Evolutionary conservation across 2,329 filamentous ascomycete species (phyloP).

Genomic region (Colletotrichum tabaci): DNA sequence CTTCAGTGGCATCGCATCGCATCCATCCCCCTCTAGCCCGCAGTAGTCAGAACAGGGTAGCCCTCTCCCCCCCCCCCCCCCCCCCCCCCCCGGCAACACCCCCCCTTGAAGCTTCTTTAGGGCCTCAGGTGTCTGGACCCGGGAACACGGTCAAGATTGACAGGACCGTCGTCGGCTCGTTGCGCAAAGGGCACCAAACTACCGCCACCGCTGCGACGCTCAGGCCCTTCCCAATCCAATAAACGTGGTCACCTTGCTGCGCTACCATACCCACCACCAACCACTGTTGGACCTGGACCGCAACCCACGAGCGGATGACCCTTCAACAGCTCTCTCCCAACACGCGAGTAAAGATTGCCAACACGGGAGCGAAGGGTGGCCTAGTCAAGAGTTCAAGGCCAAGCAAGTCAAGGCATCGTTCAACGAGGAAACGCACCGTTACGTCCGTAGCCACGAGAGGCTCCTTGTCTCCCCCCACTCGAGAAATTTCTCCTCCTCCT

Average conservation of each 20-base stretch:
- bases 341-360: neutral
- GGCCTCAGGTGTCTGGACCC: neutral
- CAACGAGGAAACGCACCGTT: too few relatives aligned
- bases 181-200: neutral
- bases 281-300: neutral
- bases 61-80: neutral
- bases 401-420: too few relatives aligned
- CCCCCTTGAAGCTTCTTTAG: too few relatives aligned
- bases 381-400: neutral
- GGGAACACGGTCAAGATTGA: constrained; percentile 8
- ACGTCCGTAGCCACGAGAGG: too few relatives aligned
- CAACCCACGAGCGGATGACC: neutral
- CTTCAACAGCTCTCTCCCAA: neutral
- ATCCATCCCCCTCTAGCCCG: neutral
- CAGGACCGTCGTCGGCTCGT: neutral
- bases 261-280: neutral
- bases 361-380: neutral
- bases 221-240: constrained; percentile 1
- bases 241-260: constrained; percentile 5
- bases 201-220: neutral
- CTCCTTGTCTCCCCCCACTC: too few relatives aligned
- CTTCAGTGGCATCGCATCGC: neutral
- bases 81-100: neutral
- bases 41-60: neutral
- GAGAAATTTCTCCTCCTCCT: too few relatives aligned